A percentile compares a stretch with the other conserved stretches of the same genome.
phyloP scores from a whole-genome alignment of 495 filamentous ascomycete genomes.

The Aspergillus kassunensis region DNA sequence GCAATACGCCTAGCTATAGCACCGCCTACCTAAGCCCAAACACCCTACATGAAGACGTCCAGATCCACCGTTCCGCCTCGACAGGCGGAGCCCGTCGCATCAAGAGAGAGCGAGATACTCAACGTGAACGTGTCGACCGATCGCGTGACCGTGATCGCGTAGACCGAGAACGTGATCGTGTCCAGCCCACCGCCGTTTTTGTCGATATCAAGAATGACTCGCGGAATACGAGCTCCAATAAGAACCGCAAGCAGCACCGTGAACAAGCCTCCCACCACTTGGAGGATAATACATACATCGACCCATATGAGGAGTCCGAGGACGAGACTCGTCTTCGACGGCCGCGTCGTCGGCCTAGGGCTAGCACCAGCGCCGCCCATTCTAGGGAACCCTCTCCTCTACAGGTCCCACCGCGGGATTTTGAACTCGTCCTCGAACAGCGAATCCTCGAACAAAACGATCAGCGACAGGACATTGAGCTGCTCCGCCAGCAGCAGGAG shows the following conservation, averaged over 20 bases:
- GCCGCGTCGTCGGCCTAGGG: constrained; percentile 20
- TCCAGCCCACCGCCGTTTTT: constrained; percentile 22
- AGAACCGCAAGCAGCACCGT: constrained; percentile 16
- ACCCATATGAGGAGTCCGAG: constrained; percentile 26
- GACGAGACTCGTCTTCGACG: constrained; percentile 26
- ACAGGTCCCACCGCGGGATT: constrained; percentile 24
- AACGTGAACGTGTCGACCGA: not conserved
- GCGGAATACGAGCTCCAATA: constrained; percentile 19
- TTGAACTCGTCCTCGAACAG: constrained; percentile 36
- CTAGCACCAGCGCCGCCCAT: constrained; percentile 15
- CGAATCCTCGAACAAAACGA: constrained; percentile 36
- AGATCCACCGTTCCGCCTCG: constrained; percentile 37
- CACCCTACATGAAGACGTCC: constrained; percentile 18
- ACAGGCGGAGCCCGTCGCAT: constrained; percentile 38
- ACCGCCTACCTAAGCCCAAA: constrained; percentile 23
- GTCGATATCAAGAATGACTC: constrained; percentile 34
- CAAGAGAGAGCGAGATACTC: constrained; percentile 12
- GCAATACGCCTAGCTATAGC: constrained; percentile 20
- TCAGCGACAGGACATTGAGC: constrained; percentile 37
- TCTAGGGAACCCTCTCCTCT: constrained; percentile 20
- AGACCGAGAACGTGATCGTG: constrained; percentile 7
- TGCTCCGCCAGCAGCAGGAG: constrained; percentile 41
- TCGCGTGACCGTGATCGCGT: not conserved
- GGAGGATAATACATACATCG: constrained; percentile 12
- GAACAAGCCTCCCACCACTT: constrained; percentile 1